phyloP scores from a whole-genome alignment of 257 asterid species.

The Solanum stenotomum region DNA sequence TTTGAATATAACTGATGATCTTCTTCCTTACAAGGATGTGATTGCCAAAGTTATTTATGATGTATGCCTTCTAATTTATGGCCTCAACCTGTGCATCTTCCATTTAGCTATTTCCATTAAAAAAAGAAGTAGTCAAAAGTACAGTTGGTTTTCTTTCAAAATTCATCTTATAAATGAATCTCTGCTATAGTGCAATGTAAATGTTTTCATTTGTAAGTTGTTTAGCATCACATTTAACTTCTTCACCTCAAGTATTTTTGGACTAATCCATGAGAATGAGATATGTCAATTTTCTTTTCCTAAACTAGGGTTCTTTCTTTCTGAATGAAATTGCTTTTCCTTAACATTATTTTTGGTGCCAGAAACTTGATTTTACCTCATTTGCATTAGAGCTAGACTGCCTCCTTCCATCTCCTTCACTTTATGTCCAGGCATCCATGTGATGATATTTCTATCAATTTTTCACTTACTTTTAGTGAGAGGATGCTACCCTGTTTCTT shows the following conservation, averaged over 20 bases:
- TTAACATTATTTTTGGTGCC: neutral
- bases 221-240: neutral
- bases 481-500: neutral
- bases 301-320: neutral
- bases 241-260: neutral
- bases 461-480: neutral
- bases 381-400: neutral
- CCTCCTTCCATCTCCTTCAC: neutral
- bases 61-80: constrained; percentile 30
- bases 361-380: neutral
- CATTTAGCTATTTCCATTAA: neutral
- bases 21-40: constrained; percentile 73
- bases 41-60: constrained; percentile 88
- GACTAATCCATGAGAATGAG: neutral
- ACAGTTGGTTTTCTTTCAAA: neutral
- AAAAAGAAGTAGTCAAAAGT: neutral
- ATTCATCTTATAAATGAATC: neutral
- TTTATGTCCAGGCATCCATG: neutral
- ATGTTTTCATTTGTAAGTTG: neutral
- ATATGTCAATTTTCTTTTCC: neutral
- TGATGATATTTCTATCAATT: neutral
- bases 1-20: constrained; percentile 74
- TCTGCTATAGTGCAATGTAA: neutral
- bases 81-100: neutral
- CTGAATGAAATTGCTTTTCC: neutral